Evolutionary conservation across 371 early-diverging fungal species (phyloP).

Genomic region (Mucor plumbeus): DNA sequence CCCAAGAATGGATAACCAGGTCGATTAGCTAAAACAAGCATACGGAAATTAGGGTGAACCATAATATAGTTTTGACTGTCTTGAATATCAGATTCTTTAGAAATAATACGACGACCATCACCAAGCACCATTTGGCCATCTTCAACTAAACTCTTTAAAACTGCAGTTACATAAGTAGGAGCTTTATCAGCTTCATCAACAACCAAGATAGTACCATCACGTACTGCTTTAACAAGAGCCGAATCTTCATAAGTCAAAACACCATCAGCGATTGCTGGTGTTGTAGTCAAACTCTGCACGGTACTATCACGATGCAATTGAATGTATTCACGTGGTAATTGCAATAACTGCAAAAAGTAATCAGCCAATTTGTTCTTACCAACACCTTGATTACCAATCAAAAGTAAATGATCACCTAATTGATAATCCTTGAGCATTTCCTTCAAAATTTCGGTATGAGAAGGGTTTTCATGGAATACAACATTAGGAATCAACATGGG

Average conservation of each 20-base stretch:
- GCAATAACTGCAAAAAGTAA: constrained; percentile 76
- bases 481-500: constrained; percentile 74
- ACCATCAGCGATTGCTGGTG: constrained; percentile 78
- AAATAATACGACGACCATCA: constrained; percentile 81
- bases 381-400: constrained; percentile 85
- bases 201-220: constrained; percentile 74
- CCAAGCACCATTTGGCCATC: constrained; percentile 87
- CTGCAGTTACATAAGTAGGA: constrained; percentile 82
- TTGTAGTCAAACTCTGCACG: constrained; percentile 80
- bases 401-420: constrained; percentile 74
- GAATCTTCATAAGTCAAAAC: constrained; percentile 80
- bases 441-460: constrained; percentile 71
- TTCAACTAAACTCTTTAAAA: constrained; percentile 80
- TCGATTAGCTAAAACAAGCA: constrained; percentile 89
- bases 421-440: constrained; percentile 79
- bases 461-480: constrained; percentile 79
- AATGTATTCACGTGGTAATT: constrained; percentile 82
- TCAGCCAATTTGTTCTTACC: constrained; percentile 88
- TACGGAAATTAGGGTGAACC: constrained; percentile 78
- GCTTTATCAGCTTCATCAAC: constrained; percentile 92
- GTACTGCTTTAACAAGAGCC: constrained; percentile 74
- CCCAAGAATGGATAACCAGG: constrained; percentile 81
- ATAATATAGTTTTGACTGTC: constrained; percentile 53
- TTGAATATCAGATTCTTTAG: constrained; percentile 52
- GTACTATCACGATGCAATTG: constrained; percentile 88